phyloP scores from a whole-genome alignment of 371 early-diverging fungal genomes.

The Mucor piriformis region DNA sequence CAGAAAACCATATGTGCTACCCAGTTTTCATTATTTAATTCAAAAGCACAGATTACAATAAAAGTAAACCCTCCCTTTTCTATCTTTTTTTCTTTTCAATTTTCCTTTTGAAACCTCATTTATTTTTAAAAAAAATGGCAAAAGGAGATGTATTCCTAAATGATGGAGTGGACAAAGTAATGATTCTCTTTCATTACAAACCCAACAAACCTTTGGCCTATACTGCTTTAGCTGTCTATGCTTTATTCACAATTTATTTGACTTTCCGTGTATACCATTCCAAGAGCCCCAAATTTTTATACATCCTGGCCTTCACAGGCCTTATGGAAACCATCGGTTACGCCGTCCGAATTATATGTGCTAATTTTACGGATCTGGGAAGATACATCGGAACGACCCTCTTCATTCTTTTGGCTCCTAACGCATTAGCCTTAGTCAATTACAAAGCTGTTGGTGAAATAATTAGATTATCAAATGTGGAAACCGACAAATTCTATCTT shows the following conservation, averaged over 20 bases:
- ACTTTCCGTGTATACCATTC: conserved; percentile 1
- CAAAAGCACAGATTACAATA: no score
- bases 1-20: no score
- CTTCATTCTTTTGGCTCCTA: conserved; percentile 39
- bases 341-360: conserved; percentile 26
- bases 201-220: conserved; percentile 8
- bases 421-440: conserved; percentile 43
- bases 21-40: no score
- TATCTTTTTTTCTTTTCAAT: no score
- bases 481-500: conserved; percentile 22
- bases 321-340: conserved; percentile 40
- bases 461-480: conserved; percentile 19
- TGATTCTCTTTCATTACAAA: conserved; percentile 11
- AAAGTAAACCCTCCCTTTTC: no score
- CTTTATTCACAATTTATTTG: conserved; percentile 7
- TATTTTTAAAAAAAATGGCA: background rate
- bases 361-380: conserved; percentile 25
- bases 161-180: background rate
- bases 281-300: conserved; percentile 22
- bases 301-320: conserved; percentile 36
- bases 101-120: background rate
- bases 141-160: background rate
- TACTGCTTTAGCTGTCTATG: conserved; percentile 8
- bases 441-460: conserved; percentile 43
- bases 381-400: conserved; percentile 33